Base-by-base conservation (phyloP, 257 asterid genomes). In the Nemophila menziesii region DNA sequence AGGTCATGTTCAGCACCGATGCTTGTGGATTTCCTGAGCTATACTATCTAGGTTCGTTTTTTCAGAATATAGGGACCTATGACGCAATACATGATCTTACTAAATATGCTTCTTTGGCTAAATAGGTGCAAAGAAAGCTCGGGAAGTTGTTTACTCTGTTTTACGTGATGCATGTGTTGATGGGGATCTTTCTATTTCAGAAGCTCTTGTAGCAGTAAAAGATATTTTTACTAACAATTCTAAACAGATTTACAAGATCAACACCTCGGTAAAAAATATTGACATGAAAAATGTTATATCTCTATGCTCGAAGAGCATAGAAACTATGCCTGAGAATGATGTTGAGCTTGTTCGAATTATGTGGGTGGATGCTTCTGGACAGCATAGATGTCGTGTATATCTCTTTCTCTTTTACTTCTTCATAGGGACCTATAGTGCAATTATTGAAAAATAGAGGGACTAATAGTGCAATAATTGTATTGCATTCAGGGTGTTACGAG, bases 1-100 rank as follows among this genome's bases (percentile, higher is more conserved):
- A 89, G 97, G 80, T 89, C 70, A 89, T 89, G 95, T 89, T 89
- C 78, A 89, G 97, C 63, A 84, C 84, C 17, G 97, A 89, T 61
- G 92, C 86, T 38, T 47, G 54, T 5, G 80, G 75, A 43, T 89
- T 89, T 74, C 90, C 95, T 2, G 97, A 84, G 75, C 70, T 80
- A 48, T 89, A 65, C 73, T 89, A 77, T 54, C 65, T 89, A 61
- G 97, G 97, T 89, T 51, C 58, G 78, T 75, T 60, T 65, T 24
- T n/a, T n/a, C n/a, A n/a, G n/a, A n/a, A n/a, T n/a, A n/a, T n/a
- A n/a, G n/a, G n/a, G n/a, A n/a, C n/a, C n/a, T n/a, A n/a, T n/a
- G n/a, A n/a, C n/a, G n/a, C n/a, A n/a, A n/a, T n/a, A 16, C 44
- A 1, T 47, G 36, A 22, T 16, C 37, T 41, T 37, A 27, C 16